Evolutionary conservation across 2,329 filamentous ascomycete species (phyloP).

Genomic region (Arthrobotrys musiformis): DNA sequence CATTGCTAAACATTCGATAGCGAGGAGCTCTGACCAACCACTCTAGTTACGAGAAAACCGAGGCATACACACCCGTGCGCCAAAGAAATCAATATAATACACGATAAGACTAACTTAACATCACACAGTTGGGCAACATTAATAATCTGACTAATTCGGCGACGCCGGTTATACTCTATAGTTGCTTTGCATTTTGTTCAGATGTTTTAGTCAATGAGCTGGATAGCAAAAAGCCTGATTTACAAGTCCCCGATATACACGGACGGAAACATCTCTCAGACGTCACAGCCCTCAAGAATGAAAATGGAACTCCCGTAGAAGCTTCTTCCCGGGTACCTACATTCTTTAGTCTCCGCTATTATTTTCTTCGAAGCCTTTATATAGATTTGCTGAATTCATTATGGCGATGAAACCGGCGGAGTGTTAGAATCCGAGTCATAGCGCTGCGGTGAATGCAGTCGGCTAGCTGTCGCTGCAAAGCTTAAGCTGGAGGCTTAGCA

Average conservation of each 20-base stretch:
- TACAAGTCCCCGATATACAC: conserved; percentile 14
- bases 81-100: neutral
- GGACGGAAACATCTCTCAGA: conserved; percentile 28
- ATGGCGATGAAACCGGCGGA: conserved; percentile 20
- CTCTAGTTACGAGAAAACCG: neutral
- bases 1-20: neutral
- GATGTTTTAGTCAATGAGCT: neutral
- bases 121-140: neutral
- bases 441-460: neutral
- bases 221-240: neutral
- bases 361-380: conserved; percentile 18
- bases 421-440: conserved; percentile 31
- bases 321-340: conserved; percentile 20
- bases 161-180: neutral
- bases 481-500: conserved; percentile 16
- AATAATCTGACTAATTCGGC: neutral
- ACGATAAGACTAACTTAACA: neutral
- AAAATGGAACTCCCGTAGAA: conserved; percentile 35
- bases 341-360: neutral
- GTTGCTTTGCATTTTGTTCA: neutral
- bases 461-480: neutral
- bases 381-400: conserved; percentile 4
- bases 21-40: neutral
- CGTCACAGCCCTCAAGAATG: conserved; percentile 7
- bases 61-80: neutral